A percentile compares a stretch with the other conserved stretches of the same genome.
These are phyloP conservation scores for Eragrostis tef DNA, from an alignment of 202 grass and related monocot species.

Conservation along the genomic window DNA sequence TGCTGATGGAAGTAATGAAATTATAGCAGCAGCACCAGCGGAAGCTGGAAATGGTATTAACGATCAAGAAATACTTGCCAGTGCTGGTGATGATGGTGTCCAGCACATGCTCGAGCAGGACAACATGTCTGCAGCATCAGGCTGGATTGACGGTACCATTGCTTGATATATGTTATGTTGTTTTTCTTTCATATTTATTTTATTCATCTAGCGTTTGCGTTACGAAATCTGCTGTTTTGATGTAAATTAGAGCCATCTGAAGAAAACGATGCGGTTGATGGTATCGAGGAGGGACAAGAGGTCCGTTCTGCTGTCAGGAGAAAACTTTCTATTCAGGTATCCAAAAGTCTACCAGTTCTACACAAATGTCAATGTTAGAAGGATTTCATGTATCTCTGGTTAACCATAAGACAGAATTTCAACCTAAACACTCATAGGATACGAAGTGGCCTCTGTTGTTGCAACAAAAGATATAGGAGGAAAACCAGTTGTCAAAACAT, in stretches of 20 bases:
- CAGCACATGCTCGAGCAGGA: background rate
- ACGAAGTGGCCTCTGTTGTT: too few relatives aligned
- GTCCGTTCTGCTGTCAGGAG: constrained; percentile 12
- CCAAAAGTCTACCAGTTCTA: background rate
- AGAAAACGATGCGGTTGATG: background rate
- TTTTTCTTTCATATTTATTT: background rate
- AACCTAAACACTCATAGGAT: too few relatives aligned
- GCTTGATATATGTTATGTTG: too few relatives aligned
- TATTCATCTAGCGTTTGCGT: background rate
- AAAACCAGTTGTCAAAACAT: too few relatives aligned
- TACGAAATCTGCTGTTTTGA: background rate
- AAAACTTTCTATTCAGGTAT: constrained; percentile 37
- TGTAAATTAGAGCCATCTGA: constrained; percentile 32
- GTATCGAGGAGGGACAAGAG: background rate
- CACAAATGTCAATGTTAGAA: background rate
- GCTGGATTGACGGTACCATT: background rate
- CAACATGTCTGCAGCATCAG: background rate
- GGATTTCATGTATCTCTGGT: too few relatives aligned
- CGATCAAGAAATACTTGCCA: background rate
- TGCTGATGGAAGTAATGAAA: too few relatives aligned
- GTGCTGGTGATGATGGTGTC: background rate
- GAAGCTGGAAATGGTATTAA: background rate
- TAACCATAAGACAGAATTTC: too few relatives aligned
- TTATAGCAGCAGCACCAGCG: background rate
- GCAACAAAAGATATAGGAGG: too few relatives aligned